A percentile compares a stretch with the other conserved stretches of the same genome.
Conservation (phyloP, 2,329 filamentous ascomycete genomes). For the Chaetomium sp. region DNA sequence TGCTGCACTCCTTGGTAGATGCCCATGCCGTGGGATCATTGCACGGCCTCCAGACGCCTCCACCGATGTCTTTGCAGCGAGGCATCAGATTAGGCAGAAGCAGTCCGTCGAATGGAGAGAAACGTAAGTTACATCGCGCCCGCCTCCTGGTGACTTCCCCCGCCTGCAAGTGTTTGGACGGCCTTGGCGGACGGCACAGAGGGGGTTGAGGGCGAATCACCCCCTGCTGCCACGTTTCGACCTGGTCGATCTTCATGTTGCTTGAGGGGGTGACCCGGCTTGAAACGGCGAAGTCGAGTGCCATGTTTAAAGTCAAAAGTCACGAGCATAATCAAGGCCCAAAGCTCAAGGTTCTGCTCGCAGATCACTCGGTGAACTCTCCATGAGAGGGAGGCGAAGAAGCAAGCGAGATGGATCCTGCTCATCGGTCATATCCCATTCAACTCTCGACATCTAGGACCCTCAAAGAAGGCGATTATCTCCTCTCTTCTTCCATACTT, state of each 20-base stretch:
- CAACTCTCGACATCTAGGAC: not conserved
- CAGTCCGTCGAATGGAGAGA: not conserved
- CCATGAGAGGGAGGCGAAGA: not conserved
- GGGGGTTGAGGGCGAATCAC: not conserved
- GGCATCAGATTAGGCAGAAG: not conserved
- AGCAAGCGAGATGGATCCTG: not conserved
- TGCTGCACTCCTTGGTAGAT: not conserved
- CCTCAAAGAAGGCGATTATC: not conserved
- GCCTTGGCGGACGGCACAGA: conserved; percentile 9
- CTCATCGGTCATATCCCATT: not conserved
- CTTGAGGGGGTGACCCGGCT: not conserved
- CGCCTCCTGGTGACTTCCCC: conserved; percentile 1
- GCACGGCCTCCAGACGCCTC: not conserved
- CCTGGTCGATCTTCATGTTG: not conserved
- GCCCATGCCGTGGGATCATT: not conserved
- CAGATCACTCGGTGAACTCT: not conserved
- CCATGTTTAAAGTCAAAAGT: not conserved
- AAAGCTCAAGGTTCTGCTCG: conserved; percentile 3
- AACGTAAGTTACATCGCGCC: conserved; percentile 8
- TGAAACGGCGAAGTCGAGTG: not conserved
- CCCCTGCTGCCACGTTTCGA: conserved; percentile 8
- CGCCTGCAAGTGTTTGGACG: not conserved
- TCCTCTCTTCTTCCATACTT: not conserved
- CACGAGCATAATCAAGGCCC: not conserved
- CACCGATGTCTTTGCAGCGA: not conserved